Conservation (phyloP, 2,329 filamentous ascomycete genomes). For the Tympanopsis confertula region DNA sequence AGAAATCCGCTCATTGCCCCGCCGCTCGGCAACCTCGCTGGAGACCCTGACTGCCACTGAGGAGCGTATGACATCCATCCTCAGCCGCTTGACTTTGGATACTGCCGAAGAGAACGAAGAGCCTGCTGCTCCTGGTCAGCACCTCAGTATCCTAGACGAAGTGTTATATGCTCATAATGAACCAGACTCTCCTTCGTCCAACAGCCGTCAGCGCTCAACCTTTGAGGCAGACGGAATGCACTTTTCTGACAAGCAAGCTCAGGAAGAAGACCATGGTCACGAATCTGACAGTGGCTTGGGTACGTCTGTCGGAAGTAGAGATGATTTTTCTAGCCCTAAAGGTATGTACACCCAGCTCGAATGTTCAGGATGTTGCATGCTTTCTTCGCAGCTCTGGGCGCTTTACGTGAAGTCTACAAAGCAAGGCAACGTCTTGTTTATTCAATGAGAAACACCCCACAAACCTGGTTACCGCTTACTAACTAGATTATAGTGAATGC, state of each 20-base stretch:
- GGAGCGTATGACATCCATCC: background rate
- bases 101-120: background rate
- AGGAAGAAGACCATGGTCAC: constrained; percentile 30
- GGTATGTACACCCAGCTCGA: background rate
- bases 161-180: too few relatives aligned
- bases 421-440: too few relatives aligned
- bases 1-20: constrained; percentile 17
- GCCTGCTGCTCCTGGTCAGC: background rate
- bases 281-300: constrained; percentile 52
- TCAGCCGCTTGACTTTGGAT: background rate
- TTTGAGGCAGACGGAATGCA: constrained; percentile 14
- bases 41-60: background rate
- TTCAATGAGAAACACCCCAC: background rate
- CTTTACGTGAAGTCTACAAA: too few relatives aligned
- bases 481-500: background rate
- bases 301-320: constrained; percentile 38
- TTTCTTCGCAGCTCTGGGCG: too few relatives aligned
- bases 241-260: constrained; percentile 10
- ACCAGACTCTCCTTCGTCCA: background rate
- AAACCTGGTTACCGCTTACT: too few relatives aligned
- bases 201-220: constrained; percentile 18
- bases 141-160: too few relatives aligned
- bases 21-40: background rate
- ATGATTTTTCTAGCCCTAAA: constrained; percentile 6
- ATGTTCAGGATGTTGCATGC: background rate